A percentile compares a stretch with the other conserved stretches of the same genome.
Conservation (phyloP, 176 grass and related monocot species). For the Alopecurus myosuroides region DNA sequence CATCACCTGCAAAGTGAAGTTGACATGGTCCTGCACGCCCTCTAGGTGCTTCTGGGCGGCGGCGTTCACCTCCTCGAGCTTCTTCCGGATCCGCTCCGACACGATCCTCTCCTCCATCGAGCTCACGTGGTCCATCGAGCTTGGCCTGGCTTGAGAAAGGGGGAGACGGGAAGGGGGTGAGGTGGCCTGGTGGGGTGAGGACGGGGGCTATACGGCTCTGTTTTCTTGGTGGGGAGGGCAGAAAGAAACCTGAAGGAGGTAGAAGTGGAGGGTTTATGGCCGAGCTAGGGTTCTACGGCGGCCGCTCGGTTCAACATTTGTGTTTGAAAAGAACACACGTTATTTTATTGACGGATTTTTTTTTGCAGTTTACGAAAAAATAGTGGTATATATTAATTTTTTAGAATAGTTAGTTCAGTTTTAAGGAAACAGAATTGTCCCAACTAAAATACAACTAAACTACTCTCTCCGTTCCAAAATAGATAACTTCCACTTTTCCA, state of each 20-base stretch:
- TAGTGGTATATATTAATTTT: no score
- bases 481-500: no score
- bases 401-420: no score
- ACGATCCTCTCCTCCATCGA: slow-evolving; percentile 67
- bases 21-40: slow-evolving; percentile 87
- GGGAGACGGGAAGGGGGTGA: neutral
- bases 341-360: neutral
- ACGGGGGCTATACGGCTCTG: neutral
- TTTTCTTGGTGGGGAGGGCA: neutral
- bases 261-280: neutral
- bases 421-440: no score
- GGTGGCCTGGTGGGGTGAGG: neutral
- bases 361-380: no score
- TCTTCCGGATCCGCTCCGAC: slow-evolving; percentile 59
- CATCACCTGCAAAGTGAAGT: slow-evolving; percentile 83
- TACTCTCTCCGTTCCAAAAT: no score
- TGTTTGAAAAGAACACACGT: neutral
- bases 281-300: slow-evolving; percentile 23
- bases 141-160: neutral
- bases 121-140: slow-evolving; percentile 43
- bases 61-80: slow-evolving; percentile 80
- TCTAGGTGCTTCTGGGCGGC: slow-evolving; percentile 66
- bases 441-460: no score
- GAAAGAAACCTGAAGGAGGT: neutral
- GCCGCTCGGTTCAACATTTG: neutral